Conservation (phyloP, 1,284 basidiomycete species). For the Caloboletus firmus region DNA sequence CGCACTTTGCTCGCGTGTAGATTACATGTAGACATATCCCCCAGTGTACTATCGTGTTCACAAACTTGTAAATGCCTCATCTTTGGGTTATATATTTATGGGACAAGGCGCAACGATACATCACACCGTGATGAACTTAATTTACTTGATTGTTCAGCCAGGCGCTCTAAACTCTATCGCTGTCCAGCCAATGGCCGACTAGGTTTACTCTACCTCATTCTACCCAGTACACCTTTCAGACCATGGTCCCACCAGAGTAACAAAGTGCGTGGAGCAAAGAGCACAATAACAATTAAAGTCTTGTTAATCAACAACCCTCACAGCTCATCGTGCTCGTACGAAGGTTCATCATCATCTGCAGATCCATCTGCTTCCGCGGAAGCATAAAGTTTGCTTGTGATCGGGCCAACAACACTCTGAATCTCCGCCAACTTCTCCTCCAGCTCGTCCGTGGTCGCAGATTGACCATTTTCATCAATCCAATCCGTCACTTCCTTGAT, state of each 20-base stretch:
- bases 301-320: conserved; percentile 29
- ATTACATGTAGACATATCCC: conserved; percentile 11
- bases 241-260: background rate
- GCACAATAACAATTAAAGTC: conserved; percentile 11
- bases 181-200: background rate
- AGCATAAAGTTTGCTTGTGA: conserved; percentile 80
- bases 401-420: conserved; percentile 70
- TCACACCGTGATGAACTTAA: background rate
- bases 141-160: background rate
- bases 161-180: conserved; percentile 8
- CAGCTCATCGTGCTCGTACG: conserved; percentile 68
- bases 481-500: conserved; percentile 92
- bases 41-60: background rate
- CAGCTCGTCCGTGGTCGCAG: conserved; percentile 81
- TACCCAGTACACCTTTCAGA: conserved; percentile 4
- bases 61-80: background rate
- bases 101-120: background rate
- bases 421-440: conserved; percentile 88
- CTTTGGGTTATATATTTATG: background rate
- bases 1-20: conserved; percentile 5
- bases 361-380: conserved; percentile 38
- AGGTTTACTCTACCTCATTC: conserved; percentile 9
- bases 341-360: conserved; percentile 58
- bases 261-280: background rate
- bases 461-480: conserved; percentile 81